Evolutionary conservation across 768 basidiomycete genomes (phyloP).

Genomic region (Tulasnella sp.): DNA sequence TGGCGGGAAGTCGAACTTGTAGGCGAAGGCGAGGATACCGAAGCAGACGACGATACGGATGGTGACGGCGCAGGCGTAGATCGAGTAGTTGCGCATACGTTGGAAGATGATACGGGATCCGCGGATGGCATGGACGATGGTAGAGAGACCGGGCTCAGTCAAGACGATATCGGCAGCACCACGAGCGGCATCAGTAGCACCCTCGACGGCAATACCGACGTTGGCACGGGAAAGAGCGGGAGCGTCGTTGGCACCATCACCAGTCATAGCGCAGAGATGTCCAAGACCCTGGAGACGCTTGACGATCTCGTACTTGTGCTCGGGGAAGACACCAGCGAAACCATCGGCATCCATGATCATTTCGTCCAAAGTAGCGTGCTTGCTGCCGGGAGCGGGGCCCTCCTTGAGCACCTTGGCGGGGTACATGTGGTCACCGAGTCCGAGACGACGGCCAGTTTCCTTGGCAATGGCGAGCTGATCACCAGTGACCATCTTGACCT

Average conservation of each 20-base stretch:
- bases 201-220: conserved; percentile 99
- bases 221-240: conserved; percentile 97
- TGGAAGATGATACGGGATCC: conserved; percentile 99
- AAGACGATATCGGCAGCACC: conserved; percentile 91
- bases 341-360: conserved; percentile 99
- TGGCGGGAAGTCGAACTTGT: conserved; percentile 98
- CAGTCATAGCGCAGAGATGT: conserved; percentile 97
- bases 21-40: conserved; percentile 89
- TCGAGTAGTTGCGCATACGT: conserved; percentile 99
- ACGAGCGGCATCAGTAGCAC: conserved; percentile 97
- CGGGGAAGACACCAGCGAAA: conserved; percentile 98
- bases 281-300: conserved; percentile 93
- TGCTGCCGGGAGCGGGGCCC: conserved; percentile 82
- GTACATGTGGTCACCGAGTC: conserved; percentile 99
- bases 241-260: conserved; percentile 98
- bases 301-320: conserved; percentile 99
- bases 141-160: conserved; percentile 97
- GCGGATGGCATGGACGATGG: conserved; percentile 97
- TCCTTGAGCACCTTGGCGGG: conserved; percentile 98
- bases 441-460: conserved; percentile 97
- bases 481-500: conserved; percentile 99
- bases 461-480: conserved; percentile 99
- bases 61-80: conserved; percentile 92
- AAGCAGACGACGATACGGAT: conserved; percentile 99
- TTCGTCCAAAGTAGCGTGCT: conserved; percentile 81